Evolutionary conservation across 2,329 filamentous ascomycete species (phyloP), one percentile per base, ranked within the genome.

Genomic region (Aspergillus luchuensis): DNA sequence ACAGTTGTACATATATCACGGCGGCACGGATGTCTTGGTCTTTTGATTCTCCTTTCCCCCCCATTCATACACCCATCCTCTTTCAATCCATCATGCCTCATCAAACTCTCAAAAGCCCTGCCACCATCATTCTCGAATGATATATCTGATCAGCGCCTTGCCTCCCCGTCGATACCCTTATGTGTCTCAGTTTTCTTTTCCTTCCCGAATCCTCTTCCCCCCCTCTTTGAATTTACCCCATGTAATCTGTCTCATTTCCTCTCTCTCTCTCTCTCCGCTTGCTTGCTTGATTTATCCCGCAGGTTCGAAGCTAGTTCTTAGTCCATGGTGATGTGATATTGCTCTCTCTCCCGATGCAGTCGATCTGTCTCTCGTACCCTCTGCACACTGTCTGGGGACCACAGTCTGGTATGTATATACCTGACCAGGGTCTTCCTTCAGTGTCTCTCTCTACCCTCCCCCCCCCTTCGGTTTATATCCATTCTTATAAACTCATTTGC

Each of bases 301-400:
- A 72, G 69, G 72, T 68, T 68, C 69, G 68, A 74, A 74, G 71
- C 57, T 73, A 73, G 64, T 73, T 62, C 62, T 59, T 58, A 21
- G 54, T 48, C 11, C 33, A 50, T 59, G 56, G 59, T 58, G 49
- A 50, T 36, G 60, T 33, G 39, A 25, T 51, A 49, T 51, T 58
- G n/a, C 41, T 17, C 33, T 36, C 30, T 33, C 30, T 33, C 30
- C 33, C 11, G 49, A 60, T 55, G 54, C 38, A 47, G 36, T 56
- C 25, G 33, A 30, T 23, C 33, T 36, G 33, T 36, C 33, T 36
- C 45, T 39, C 39, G 43, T 17, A 49, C 58, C 45, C 36, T 57
- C 55, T 57, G 25, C 19, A 17, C 25, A 3, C 45, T 58, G 50
- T 58, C 13, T 56, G 10, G 47, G 39, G 39, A n/a, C 48, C 49